Conservation (phyloP, 345 rosid genomes). For the Eutrema yunnanense region DNA sequence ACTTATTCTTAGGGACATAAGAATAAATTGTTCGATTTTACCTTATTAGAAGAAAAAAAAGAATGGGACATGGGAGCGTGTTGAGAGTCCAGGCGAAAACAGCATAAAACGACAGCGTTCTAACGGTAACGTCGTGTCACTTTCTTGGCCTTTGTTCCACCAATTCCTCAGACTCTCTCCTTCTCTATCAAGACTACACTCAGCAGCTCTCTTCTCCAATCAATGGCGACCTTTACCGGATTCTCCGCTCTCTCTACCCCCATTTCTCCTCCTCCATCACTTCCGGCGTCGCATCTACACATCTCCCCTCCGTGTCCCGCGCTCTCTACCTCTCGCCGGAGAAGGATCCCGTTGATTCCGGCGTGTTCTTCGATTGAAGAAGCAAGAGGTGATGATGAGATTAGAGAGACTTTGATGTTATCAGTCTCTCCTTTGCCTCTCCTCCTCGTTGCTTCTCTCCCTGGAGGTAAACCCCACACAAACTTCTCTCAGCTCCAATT, state of each 20-base stretch:
- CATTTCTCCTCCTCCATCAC: conserved; percentile 11
- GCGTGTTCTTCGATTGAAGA: background rate
- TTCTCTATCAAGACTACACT: background rate
- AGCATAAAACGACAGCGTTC: conserved; percentile 12
- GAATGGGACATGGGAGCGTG: conserved; percentile 10
- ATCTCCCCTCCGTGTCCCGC: background rate
- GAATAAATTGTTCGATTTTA: too few relatives aligned
- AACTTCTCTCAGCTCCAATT: conserved; percentile 1
- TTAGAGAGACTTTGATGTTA: conserved; percentile 47
- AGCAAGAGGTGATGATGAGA: conserved; percentile 13
- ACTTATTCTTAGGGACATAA: too few relatives aligned
- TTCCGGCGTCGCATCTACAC: conserved; percentile 24
- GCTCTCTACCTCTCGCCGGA: conserved; percentile 21
- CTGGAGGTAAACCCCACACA: conserved; percentile 53
- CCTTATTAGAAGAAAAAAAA: background rate
- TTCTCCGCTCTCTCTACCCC: conserved; percentile 26
- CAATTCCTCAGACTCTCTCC: conserved; percentile 6
- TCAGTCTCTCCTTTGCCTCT: conserved; percentile 70
- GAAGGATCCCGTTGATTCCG: conserved; percentile 19
- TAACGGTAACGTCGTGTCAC: conserved; percentile 49
- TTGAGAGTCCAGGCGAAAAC: conserved; percentile 41
- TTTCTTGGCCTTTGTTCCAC: conserved; percentile 44
- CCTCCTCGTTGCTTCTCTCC: conserved; percentile 65
- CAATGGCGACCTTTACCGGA: conserved; percentile 41
- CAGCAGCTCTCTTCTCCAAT: conserved; percentile 16